Base-by-base conservation (phyloP, 345 rosid genomes). In the Camelina hispida region DNA sequence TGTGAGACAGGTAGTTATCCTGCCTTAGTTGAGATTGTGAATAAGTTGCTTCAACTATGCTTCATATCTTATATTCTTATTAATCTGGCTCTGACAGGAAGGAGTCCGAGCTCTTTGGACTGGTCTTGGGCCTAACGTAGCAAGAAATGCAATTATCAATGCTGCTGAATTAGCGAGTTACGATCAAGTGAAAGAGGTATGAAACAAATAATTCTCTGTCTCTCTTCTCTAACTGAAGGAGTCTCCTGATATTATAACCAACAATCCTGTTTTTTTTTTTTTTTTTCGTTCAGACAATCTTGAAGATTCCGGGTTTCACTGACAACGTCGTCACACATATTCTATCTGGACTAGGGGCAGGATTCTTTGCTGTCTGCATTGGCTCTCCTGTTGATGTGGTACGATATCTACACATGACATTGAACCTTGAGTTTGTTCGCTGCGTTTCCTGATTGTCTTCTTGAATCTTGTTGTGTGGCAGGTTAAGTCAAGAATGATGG, bases 351-450 rank as follows among this genome's bases (percentile, higher is more conserved):
- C 89, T 96, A 5, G 99, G 99, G 53, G 98, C 99, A 34, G 99
- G 99, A 20, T 96, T 96, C 71, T 80, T 96, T 17, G 99, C 99
- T 54, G 99, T 96, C 63, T 93, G 98, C 75, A 86, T 96, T 63
- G 99, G 99, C 59, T 96, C 99, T 43, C 99, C 99, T 9, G 99
- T 96, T 46, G 99, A 96, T 75, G 99, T 93, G 99, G 99, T 96
- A 85, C 7, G 32, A 34, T 77, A 70, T 85, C 81, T 62, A 68
- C 74, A 65, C 67, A 17, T 73, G 57, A 61, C 46, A 28, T 4
- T 53, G 23, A 51, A 56, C 57, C 48, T 35, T 38, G 50, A 30
- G 62, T 69, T 55, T 74, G 57, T 22, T 30, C 13, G 34, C 38
- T 16, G 11, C 17, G 15, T 18, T 66, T 59, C 37, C 63, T 72